A percentile compares a stretch with the other conserved stretches of the same genome.
phyloP scores from a whole-genome alignment of 495 filamentous ascomycete genomes.

The Penicillium waksmanii region DNA sequence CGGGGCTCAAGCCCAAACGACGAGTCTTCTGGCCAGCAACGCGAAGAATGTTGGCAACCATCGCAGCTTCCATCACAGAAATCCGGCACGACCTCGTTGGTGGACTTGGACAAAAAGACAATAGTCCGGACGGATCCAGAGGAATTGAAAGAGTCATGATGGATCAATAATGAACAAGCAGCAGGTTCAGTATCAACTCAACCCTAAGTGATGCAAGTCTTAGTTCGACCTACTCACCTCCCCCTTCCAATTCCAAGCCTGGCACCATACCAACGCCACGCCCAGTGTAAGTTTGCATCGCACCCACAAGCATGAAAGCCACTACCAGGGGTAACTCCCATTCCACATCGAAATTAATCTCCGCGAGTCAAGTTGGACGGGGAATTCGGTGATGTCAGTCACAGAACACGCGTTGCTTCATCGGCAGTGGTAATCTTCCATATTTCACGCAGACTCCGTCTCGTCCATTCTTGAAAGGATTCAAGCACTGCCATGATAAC shows the following conservation, averaged over 20 bases:
- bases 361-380: constrained; percentile 9
- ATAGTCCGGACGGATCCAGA: no score
- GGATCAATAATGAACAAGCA: no score
- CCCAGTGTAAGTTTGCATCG: neutral
- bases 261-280: neutral
- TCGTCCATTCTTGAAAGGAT: neutral
- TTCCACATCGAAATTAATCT: constrained; percentile 17
- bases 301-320: neutral
- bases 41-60: constrained; percentile 27
- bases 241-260: neutral
- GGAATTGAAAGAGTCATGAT: no score
- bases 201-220: no score
- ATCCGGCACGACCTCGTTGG: no score
- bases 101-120: no score
- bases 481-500: constrained; percentile 8
- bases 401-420: neutral
- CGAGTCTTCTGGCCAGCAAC: constrained; percentile 22
- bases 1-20: constrained; percentile 10
- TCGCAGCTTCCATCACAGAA: constrained; percentile 10
- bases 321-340: constrained; percentile 8
- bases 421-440: neutral
- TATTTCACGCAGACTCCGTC: neutral
- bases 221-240: neutral
- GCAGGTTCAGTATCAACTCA: no score
- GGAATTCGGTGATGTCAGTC: constrained; percentile 19